Conservation (phyloP, 2,329 filamentous ascomycete species). For the Ophiostoma himal-ulmi region DNA sequence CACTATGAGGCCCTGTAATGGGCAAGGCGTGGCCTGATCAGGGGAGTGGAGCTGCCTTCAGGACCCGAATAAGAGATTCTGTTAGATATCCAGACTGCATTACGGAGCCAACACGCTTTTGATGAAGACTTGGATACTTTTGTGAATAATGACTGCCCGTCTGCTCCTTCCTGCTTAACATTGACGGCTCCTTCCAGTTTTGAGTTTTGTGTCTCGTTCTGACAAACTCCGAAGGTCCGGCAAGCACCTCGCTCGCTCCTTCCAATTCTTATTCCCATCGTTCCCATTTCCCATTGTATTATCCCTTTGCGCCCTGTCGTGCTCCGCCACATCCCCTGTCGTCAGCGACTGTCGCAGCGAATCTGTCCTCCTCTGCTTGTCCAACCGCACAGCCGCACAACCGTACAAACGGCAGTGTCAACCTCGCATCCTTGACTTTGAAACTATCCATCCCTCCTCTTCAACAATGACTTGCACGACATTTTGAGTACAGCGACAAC, state of each 20-base stretch:
- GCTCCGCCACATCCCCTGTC: slow-evolving; percentile 3
- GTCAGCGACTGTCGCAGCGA: background rate
- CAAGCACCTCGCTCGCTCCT: slow-evolving; percentile 1
- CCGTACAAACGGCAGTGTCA: background rate
- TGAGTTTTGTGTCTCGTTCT: background rate
- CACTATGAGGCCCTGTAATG: background rate
- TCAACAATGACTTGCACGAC: background rate
- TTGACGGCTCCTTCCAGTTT: background rate
- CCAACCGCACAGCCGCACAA: background rate
- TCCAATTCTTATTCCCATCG: background rate
- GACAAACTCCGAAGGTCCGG: background rate
- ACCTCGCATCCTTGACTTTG: background rate
- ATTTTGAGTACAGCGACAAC: background rate
- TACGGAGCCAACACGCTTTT: slow-evolving; percentile 8
- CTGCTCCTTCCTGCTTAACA: background rate
- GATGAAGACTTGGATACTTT: background rate
- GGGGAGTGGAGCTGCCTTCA: background rate
- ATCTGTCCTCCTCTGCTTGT: background rate
- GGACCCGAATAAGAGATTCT: slow-evolving; percentile 1
- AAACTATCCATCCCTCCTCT: background rate
- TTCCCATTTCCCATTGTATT: background rate
- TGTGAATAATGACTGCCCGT: background rate
- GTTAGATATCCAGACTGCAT: background rate
- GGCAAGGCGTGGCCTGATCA: background rate
- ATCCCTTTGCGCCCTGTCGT: slow-evolving; percentile 7